Conservation (phyloP, 1,284 basidiomycete genomes). For the Cutaneotrichosporon sp. region DNA sequence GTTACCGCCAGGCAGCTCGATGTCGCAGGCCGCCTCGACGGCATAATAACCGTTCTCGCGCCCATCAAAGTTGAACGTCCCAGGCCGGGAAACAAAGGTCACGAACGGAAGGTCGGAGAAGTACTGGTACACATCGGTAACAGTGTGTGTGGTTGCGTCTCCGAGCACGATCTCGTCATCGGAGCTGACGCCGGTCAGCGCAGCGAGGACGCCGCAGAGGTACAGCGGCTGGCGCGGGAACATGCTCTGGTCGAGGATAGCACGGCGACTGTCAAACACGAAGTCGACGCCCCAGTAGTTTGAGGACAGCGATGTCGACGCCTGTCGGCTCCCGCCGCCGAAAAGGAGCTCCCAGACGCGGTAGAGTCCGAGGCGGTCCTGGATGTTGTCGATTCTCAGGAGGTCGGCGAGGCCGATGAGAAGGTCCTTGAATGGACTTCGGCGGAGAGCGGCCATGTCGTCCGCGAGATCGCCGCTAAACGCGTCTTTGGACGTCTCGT, state of each 20-base stretch:
- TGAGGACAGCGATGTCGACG: constrained; percentile 34
- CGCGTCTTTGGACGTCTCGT: constrained; percentile 27
- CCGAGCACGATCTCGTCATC: constrained; percentile 23
- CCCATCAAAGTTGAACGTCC: constrained; percentile 25
- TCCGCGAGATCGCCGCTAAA: constrained; percentile 21
- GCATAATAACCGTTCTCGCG: constrained; percentile 31
- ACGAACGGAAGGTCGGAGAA: constrained; percentile 36
- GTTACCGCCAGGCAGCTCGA: constrained; percentile 42
- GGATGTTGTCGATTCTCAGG: constrained; percentile 35
- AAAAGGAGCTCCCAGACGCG: constrained; percentile 42
- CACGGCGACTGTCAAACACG: constrained; percentile 35
- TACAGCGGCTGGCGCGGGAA: constrained; percentile 36
- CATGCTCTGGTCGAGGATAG: constrained; percentile 37
- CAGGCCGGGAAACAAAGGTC: constrained; percentile 25
- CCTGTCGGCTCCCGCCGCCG: constrained; percentile 34
- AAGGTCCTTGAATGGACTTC: constrained; percentile 46
- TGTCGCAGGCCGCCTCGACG: constrained; percentile 31
- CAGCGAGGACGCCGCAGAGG: constrained; percentile 34
- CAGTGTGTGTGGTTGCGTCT: constrained; percentile 27
- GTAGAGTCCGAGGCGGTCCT: constrained; percentile 37
- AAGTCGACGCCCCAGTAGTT: constrained; percentile 48
- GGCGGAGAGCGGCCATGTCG: constrained; percentile 29
- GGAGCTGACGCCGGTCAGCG: constrained; percentile 33
- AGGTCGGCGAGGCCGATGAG: constrained; percentile 44
- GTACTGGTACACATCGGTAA: constrained; percentile 37